Base-by-base conservation (phyloP, 139 green algal species). In the Tetraselmis chui region DNA sequence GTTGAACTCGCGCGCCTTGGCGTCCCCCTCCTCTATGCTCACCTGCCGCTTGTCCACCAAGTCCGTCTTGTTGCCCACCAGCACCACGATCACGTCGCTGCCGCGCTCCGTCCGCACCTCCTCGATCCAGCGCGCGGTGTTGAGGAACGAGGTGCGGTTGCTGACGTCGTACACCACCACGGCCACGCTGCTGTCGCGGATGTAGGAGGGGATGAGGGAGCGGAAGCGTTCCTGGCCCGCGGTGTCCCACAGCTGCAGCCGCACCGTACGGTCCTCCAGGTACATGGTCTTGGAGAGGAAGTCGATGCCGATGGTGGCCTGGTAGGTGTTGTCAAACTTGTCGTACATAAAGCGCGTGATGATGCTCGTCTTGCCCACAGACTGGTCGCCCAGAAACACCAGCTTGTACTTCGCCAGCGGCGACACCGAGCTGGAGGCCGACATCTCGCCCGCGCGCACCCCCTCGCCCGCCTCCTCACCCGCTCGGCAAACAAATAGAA, bases 321-420 rank as follows among this genome's bases (percentile, higher is more conserved):
- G 91, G 83, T 99, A 99, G 0, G 91, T 97, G 86, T 95, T 98
- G 85, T 99, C 97, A 85, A 99, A 99, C 88, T 99, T 99, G 86
- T 99, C 97, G 87, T 99, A 99, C 97, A 99, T 99, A 85, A 99
- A 99, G 0, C 97, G 87, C 0, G 96, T 99, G 83, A 99, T 99
- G 82, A 99, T 98, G 81, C 89, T 95, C 32, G 97, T 99, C 84
- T 99, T 99, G 2, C 94, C 95, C 1, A 97, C 95, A 11, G 88
- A 93, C 87, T 97, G 94, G 83, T 98, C 95, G 0, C 94, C 95
- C 1, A 98, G 81, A 82, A 98, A 98, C 0, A 98, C 97, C 87
- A 99, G 88, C 82, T 99, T 99, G 83, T 99, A 99, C 79, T 99
- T 99, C 27, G 96, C 93, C 5, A 99, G 85, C 1, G 96, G 95